Evolutionary conservation across 305 asterid species (phyloP), one percentile per base, ranked within the genome.

Genomic region (Fraxinus angustifolia): DNA sequence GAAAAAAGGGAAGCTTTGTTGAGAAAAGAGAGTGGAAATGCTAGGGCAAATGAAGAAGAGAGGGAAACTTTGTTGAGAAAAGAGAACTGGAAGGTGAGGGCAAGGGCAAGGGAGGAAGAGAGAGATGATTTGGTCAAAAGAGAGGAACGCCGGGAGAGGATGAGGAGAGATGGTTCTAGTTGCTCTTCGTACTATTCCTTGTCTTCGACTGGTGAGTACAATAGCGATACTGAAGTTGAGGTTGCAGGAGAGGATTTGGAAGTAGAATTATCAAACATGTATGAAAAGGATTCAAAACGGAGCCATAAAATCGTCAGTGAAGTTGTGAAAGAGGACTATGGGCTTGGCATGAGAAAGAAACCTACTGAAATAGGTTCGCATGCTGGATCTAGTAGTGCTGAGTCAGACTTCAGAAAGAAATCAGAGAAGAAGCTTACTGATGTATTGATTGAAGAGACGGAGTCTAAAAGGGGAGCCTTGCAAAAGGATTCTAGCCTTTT

Each of bases 361-460:
- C 87, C 84, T 77, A 53, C 85, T 50, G 75, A 33, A 23, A 80
- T 85, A 78, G 88, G 85, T 58, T 56, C 81, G 10, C 67, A 76
- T 80, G 79, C 84, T 75, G 88, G 88, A 58, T 87, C 93, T 16
- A 81, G 84, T 84, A 82, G 75, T 48, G 87, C 83, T 80, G 94
- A 87, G 81, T 82, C 88, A 14, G 91, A 87, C 80, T 90, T 91
- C 89, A 88, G 97, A 84, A 96, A 96, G 86, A 91, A 96, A 78
- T 89, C 98, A 1, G 98, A 94, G 93, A 94, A 96, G 90, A 92
- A 87, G 87, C 97, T 94, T 79, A 81, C 84, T 79, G 97, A 93
- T 86, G 70, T 83, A 83, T 85, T 94, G 28, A 82, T 87, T 82
- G 91, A 86, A 74, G 91, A 90, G 80, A 85, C 82, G 62, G 88